Percentiles rank a stretch among this genome's conserved stretches.
Evolutionary conservation across 441 rosid genomes (phyloP).

Genomic region (Pelargonium fulgidum): DNA sequence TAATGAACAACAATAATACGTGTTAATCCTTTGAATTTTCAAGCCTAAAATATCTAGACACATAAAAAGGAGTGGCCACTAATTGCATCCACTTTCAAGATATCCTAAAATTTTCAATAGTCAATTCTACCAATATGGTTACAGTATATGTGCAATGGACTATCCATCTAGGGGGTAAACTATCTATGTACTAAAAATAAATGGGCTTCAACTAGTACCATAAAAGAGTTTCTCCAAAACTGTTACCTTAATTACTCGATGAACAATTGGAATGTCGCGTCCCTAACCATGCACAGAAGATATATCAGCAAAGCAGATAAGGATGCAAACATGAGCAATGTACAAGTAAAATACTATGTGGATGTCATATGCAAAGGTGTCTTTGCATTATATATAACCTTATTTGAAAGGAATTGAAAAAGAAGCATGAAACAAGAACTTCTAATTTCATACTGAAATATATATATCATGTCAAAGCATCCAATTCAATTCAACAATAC

Average conservation of each 20-base stretch:
- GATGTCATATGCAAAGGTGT: neutral
- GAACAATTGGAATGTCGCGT: constrained; percentile 68
- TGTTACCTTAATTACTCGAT: constrained; percentile 72
- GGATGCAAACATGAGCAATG: neutral
- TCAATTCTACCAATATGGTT: neutral
- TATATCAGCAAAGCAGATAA: constrained; percentile 14
- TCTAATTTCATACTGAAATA: neutral
- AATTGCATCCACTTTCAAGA: neutral
- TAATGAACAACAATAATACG: neutral
- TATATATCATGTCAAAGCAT: neutral
- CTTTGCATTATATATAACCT: neutral
- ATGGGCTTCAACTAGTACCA: too few species aligned
- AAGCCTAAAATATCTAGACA: neutral
- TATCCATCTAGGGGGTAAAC: too few species aligned
- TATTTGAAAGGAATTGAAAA: neutral
- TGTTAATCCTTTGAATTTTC: neutral
- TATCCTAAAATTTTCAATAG: neutral
- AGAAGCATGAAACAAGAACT: neutral
- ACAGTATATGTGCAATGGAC: too few species aligned
- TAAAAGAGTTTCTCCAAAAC: neutral
- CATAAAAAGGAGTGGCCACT: neutral
- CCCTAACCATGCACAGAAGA: constrained; percentile 37
- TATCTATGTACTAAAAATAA: too few species aligned
- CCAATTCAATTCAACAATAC: neutral
- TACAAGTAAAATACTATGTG: neutral